A percentile compares a stretch with the other conserved stretches of the same genome.
phyloP scores from a whole-genome alignment of 2,329 filamentous ascomycete species.

The Fusarium sublunatum region DNA sequence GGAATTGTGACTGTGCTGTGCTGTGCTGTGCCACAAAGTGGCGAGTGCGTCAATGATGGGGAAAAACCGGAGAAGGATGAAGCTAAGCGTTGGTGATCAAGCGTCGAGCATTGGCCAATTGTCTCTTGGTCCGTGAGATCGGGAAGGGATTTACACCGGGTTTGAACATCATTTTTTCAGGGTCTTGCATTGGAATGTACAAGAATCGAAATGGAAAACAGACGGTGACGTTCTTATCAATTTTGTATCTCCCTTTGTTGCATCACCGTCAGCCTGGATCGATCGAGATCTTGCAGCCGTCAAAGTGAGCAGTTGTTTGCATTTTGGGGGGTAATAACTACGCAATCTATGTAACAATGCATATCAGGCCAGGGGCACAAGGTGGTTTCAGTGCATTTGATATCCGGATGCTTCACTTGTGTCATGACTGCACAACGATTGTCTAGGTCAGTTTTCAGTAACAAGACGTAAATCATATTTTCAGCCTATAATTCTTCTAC shows the following conservation, averaged over 20 bases:
- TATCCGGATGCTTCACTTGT: background rate
- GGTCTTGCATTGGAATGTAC: conserved; percentile 34
- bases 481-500: conserved; percentile 1
- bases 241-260: background rate
- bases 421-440: background rate
- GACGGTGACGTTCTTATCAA: conserved; percentile 3
- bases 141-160: conserved; percentile 36
- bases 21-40: conserved; percentile 43
- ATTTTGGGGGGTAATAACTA: conserved; percentile 10
- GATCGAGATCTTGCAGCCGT: conserved; percentile 38
- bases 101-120: conserved; percentile 29
- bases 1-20: background rate
- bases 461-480: conserved; percentile 19
- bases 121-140: conserved; percentile 21
- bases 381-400: background rate
- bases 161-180: conserved; percentile 25
- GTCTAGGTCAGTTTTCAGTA: background rate
- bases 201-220: conserved; percentile 26
- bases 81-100: conserved; percentile 37
- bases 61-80: conserved; percentile 38
- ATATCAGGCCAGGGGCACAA: conserved; percentile 3
- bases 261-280: conserved; percentile 21
- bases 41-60: conserved; percentile 41
- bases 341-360: conserved; percentile 20
- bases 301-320: conserved; percentile 26